Conservation (phyloP, 2,329 filamentous ascomycete genomes). For the Sphaerulina musiva region DNA sequence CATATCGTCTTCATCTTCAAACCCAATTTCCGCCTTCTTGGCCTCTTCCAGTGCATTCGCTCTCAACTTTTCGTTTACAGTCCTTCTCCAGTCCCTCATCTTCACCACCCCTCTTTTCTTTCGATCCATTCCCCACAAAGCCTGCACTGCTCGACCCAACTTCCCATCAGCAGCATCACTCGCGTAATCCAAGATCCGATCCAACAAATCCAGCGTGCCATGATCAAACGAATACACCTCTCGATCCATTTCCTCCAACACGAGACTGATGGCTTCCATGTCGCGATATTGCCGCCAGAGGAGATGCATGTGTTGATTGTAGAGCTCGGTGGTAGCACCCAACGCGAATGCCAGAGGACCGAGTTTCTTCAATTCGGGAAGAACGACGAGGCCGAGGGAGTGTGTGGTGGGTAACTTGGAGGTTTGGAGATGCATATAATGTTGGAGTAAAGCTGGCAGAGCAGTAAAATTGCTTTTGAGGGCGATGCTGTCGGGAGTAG, state of each 20-base stretch:
- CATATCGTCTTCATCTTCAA: slow-evolving; percentile 2
- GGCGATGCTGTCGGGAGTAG: neutral
- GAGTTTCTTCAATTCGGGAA: slow-evolving; percentile 61
- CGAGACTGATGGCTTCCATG: slow-evolving; percentile 47
- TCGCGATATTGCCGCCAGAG: slow-evolving; percentile 58
- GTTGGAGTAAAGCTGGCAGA: slow-evolving; percentile 19
- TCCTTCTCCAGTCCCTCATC: slow-evolving; percentile 16
- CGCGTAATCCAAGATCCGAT: slow-evolving; percentile 31
- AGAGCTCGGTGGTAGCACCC: slow-evolving; percentile 63
- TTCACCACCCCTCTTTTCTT: slow-evolving; percentile 30
- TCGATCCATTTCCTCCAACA: slow-evolving; percentile 61
- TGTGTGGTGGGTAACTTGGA: slow-evolving; percentile 53
- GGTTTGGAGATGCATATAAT: slow-evolving; percentile 34
- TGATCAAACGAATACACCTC: slow-evolving; percentile 54
- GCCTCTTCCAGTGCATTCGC: slow-evolving; percentile 5
- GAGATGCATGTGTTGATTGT: slow-evolving; percentile 58
- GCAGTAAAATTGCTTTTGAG: slow-evolving; percentile 3
- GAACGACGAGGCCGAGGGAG: slow-evolving; percentile 52
- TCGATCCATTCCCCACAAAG: slow-evolving; percentile 35
- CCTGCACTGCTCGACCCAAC: slow-evolving; percentile 18
- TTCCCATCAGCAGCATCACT: slow-evolving; percentile 24
- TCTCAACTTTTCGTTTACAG: slow-evolving; percentile 3
- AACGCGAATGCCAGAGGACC: slow-evolving; percentile 66
- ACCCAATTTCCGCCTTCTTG: neutral
- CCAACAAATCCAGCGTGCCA: slow-evolving; percentile 40